These are phyloP conservation scores for Zoysia japonica DNA, from an alignment of 176 grass and related monocot species.

Conservation along the genomic window DNA sequence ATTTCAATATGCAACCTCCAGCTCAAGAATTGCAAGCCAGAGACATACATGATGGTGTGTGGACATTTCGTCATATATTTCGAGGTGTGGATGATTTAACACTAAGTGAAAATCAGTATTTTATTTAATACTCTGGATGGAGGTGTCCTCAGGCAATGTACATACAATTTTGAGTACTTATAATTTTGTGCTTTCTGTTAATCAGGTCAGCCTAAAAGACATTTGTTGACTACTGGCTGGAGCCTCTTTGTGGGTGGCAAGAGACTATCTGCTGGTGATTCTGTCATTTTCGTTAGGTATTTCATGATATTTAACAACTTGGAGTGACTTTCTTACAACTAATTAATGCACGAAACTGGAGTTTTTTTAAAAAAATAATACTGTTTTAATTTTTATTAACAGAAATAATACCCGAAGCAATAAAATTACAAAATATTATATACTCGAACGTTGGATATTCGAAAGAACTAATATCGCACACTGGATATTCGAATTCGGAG, in stretches of 20 bases:
- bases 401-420: too few species aligned
- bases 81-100: constrained; percentile 53
- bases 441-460: too few species aligned
- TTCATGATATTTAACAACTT: neutral
- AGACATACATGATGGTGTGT: constrained; percentile 89
- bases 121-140: neutral
- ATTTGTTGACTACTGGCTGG: constrained; percentile 98
- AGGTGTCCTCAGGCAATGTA: neutral
- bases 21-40: constrained; percentile 92
- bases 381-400: too few species aligned
- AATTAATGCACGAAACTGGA: neutral
- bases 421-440: too few species aligned
- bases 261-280: constrained; percentile 93
- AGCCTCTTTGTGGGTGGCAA: constrained; percentile 97
- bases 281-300: constrained; percentile 98
- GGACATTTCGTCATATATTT: constrained; percentile 99
- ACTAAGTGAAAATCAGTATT: neutral
- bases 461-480: too few species aligned
- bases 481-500: too few species aligned
- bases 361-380: neutral
- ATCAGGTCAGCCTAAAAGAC: constrained; percentile 94
- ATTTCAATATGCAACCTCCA: constrained; percentile 94
- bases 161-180: constrained; percentile 19
- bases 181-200: constrained; percentile 21
- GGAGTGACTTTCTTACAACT: neutral